Evolutionary conservation across 2,329 filamentous ascomycete species (phyloP).

Genomic region (Pyrenochaeta sp.): DNA sequence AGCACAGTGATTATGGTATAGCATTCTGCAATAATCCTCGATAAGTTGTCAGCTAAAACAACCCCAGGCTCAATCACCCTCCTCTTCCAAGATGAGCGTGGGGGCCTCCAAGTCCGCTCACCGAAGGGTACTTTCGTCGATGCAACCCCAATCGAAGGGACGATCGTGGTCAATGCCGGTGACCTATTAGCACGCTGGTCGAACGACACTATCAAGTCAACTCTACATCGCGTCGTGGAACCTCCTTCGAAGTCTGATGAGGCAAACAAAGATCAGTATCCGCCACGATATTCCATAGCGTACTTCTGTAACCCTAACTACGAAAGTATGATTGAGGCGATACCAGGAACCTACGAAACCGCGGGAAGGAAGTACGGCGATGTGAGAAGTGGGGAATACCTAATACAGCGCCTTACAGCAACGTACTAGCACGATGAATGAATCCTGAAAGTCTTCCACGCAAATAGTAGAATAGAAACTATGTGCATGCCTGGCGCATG

Average conservation of each 20-base stretch:
- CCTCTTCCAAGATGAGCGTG: slow-evolving; percentile 62
- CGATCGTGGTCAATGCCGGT: slow-evolving; percentile 88
- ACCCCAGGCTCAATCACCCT: slow-evolving; percentile 50
- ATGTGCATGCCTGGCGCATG: no score
- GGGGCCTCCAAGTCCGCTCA: slow-evolving; percentile 69
- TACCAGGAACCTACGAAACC: slow-evolving; percentile 78
- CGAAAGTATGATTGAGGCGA: slow-evolving; percentile 76
- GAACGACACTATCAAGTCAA: slow-evolving; percentile 91
- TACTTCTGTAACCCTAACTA: slow-evolving; percentile 93
- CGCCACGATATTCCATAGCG: slow-evolving; percentile 82
- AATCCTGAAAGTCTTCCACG: not conserved
- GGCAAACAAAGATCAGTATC: slow-evolving; percentile 66
- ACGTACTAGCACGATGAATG: slow-evolving; percentile 59
- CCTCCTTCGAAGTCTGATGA: slow-evolving; percentile 65
- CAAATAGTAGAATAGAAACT: no score
- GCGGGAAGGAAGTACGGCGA: slow-evolving; percentile 79
- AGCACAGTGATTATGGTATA: slow-evolving; percentile 73
- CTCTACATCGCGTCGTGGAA: slow-evolving; percentile 88
- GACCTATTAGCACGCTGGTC: slow-evolving; percentile 88
- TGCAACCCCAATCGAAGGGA: slow-evolving; percentile 80
- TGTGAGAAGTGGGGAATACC: slow-evolving; percentile 81
- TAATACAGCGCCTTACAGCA: slow-evolving; percentile 78
- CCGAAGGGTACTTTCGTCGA: slow-evolving; percentile 82
- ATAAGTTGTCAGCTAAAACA: slow-evolving; percentile 10
- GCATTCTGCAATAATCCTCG: rapidly evolving